phyloP scores from a whole-genome alignment of 2,329 filamentous ascomycete genomes.

The Aspergillus pseudonomiae region DNA sequence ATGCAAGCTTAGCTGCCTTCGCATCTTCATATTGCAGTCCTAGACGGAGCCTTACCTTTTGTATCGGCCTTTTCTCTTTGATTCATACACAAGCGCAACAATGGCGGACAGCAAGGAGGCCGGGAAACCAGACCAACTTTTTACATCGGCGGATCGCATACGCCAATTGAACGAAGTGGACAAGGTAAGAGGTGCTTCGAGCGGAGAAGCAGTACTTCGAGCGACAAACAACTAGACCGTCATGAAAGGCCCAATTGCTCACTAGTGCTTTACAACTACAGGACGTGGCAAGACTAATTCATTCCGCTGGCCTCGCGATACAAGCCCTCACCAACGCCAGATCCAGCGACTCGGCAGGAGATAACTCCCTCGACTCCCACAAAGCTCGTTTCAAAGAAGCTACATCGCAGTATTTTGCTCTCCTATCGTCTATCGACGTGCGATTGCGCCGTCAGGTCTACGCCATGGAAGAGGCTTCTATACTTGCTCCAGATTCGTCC shows the following conservation, averaged over 20 bases:
- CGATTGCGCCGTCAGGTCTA: constrained; percentile 74
- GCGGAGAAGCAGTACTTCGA: neutral
- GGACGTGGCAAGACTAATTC: constrained; percentile 59
- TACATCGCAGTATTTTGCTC: constrained; percentile 66
- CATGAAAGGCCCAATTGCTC: constrained; percentile 1
- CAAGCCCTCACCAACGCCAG: constrained; percentile 62
- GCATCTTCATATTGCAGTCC: neutral
- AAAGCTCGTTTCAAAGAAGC: constrained; percentile 62
- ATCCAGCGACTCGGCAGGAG: constrained; percentile 35
- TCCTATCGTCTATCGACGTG: constrained; percentile 74
- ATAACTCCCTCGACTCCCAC: constrained; percentile 56
- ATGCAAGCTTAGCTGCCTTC: constrained; percentile 7
- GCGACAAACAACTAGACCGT: neutral
- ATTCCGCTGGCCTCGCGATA: constrained; percentile 64
- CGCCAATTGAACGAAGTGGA: constrained; percentile 80
- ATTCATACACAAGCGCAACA: constrained; percentile 4
- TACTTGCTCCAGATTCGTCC: constrained; percentile 58
- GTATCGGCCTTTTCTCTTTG: neutral
- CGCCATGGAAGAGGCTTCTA: constrained; percentile 78
- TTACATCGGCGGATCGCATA: constrained; percentile 77
- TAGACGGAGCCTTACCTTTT: neutral
- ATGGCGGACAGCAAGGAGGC: constrained; percentile 30
- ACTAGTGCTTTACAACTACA: constrained; percentile 22
- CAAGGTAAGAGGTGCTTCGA: constrained; percentile 49
- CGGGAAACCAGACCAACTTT: constrained; percentile 41